Evolutionary conservation across 2,329 filamentous ascomycete species (phyloP).

Genomic region (Fulvia fulva): DNA sequence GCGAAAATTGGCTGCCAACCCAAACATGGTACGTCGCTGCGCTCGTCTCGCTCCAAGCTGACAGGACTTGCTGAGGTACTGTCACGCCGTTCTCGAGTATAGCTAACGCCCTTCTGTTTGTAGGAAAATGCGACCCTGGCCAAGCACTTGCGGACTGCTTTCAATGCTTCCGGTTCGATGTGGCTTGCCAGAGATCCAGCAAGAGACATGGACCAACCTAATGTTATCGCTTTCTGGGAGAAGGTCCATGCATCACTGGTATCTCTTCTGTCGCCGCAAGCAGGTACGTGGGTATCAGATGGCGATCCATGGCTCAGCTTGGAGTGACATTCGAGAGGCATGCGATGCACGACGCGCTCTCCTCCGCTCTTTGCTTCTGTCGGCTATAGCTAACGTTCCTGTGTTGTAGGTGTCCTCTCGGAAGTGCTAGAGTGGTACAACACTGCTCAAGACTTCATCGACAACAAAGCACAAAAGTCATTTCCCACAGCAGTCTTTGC

Average conservation of each 20-base stretch:
- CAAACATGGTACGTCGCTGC: too few species aligned
- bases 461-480: slow-evolving; percentile 74
- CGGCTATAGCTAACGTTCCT: too few species aligned
- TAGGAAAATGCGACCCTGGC: slow-evolving; percentile 67
- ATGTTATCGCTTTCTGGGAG: slow-evolving; percentile 90
- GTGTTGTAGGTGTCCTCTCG: slow-evolving; percentile 78
- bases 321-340: too few species aligned
- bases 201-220: slow-evolving; percentile 68
- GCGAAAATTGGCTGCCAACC: slow-evolving; percentile 69
- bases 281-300: too few species aligned
- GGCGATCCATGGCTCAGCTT: too few species aligned
- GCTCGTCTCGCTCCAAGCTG: too few species aligned
- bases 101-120: too few species aligned
- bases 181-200: slow-evolving; percentile 33
- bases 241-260: slow-evolving; percentile 72
- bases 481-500: slow-evolving; percentile 54
- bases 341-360: too few species aligned
- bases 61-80: too few species aligned
- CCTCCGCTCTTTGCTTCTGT: too few species aligned
- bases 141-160: slow-evolving; percentile 69
- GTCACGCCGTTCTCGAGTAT: too few species aligned
- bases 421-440: slow-evolving; percentile 95
- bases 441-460: slow-evolving; percentile 82
- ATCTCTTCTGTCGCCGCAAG: slow-evolving; percentile 66
- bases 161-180: slow-evolving; percentile 29